These are phyloP conservation scores for Fraxinus angustifolia DNA, from an alignment of 305 asterid genomes.

Conservation along the genomic window DNA sequence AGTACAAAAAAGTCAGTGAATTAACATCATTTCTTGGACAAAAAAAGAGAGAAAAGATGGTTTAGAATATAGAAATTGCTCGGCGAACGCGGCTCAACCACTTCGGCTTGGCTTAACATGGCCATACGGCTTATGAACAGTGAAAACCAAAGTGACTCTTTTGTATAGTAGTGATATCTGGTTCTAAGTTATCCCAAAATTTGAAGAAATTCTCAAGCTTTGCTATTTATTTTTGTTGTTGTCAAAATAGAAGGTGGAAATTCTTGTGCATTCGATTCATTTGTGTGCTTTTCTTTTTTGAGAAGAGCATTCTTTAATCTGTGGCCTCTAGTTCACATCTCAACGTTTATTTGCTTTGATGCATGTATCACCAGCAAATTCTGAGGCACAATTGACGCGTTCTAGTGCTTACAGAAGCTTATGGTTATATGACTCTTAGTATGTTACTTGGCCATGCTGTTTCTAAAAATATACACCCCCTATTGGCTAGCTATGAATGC, in stretches of 20 bases:
- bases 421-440: background rate
- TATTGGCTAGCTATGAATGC: background rate
- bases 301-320: background rate
- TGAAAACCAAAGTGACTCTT: too few species aligned
- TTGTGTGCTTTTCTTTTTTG: background rate
- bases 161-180: too few species aligned
- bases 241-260: background rate
- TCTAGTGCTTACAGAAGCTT: background rate
- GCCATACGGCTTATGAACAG: too few species aligned
- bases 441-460: background rate
- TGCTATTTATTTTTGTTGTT: background rate
- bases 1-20: too few species aligned
- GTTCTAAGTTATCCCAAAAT: background rate
- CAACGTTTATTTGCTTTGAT: background rate
- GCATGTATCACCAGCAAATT: background rate
- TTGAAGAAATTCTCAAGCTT: background rate
- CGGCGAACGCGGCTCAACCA: too few species aligned
- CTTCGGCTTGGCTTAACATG: too few species aligned
- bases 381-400: background rate
- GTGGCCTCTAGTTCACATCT: background rate
- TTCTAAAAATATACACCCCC: background rate
- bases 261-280: background rate
- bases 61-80: too few species aligned
- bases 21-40: too few species aligned
- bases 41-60: too few species aligned